phyloP scores from a whole-genome alignment of 1,284 basidiomycete species.

The Trametes sp. region DNA sequence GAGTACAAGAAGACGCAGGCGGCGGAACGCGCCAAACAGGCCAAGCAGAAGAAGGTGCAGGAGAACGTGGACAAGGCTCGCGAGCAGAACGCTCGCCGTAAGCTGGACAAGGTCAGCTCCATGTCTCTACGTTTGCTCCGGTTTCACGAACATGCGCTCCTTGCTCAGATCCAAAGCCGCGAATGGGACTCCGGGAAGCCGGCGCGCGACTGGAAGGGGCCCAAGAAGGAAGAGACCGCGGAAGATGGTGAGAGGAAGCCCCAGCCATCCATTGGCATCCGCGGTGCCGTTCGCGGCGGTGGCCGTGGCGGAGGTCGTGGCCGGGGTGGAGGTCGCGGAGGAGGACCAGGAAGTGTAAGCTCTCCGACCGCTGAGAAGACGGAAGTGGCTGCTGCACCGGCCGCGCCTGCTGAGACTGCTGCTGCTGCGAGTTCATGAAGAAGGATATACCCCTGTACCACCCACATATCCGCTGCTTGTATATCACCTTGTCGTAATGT shows the following conservation, averaged over 20 bases:
- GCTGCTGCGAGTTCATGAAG: conserved; percentile 26
- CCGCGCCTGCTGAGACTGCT: conserved; percentile 15
- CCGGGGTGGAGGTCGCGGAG: conserved; percentile 36
- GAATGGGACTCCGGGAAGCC: conserved; percentile 87
- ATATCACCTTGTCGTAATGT: conserved; percentile 18
- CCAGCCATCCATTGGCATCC: conserved; percentile 36
- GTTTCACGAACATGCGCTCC: neutral
- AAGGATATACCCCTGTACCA: conserved; percentile 31
- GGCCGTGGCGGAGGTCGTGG: conserved; percentile 36
- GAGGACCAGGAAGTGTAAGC: conserved; percentile 34
- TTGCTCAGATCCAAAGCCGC: conserved; percentile 57
- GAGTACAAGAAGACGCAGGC: conserved; percentile 76
- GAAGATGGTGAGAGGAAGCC: conserved; percentile 30
- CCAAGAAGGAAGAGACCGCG: conserved; percentile 30
- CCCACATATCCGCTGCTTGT: conserved; percentile 22
- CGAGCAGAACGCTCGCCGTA: conserved; percentile 77
- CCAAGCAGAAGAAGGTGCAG: conserved; percentile 68
- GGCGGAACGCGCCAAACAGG: conserved; percentile 60
- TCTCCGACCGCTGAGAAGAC: conserved; percentile 25
- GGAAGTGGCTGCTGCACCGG: conserved; percentile 19
- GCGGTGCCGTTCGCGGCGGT: conserved; percentile 39
- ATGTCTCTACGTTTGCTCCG: no score
- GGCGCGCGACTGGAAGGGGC: conserved; percentile 50
- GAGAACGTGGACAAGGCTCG: conserved; percentile 70
- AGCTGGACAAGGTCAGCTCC: conserved; percentile 66